Evolutionary conservation across 495 filamentous ascomycete species (phyloP).

Genomic region (Aspergillus carlsbadensis): DNA sequence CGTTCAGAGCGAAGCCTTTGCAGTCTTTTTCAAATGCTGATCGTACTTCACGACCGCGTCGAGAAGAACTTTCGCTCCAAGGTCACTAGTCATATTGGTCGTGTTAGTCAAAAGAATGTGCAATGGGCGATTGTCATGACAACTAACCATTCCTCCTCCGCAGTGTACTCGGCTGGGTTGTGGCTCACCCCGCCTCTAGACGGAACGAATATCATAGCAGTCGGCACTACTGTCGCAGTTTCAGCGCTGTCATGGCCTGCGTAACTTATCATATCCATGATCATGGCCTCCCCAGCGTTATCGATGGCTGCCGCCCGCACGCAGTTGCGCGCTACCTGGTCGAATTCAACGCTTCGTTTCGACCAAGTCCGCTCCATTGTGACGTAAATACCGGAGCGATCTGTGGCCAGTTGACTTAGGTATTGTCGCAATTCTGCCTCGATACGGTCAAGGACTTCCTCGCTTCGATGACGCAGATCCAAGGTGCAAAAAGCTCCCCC

Average conservation of each 20-base stretch:
- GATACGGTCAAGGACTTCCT: neutral
- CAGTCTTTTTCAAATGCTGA: neutral
- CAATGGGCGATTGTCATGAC: neutral
- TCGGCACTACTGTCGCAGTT: conserved; percentile 53
- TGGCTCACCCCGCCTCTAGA: conserved; percentile 61
- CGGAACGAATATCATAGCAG: conserved; percentile 65
- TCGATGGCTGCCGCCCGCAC: conserved; percentile 56
- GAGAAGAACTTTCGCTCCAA: conserved; percentile 36
- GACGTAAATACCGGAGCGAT: neutral
- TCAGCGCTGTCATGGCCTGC: conserved; percentile 63
- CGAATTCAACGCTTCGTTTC: neutral
- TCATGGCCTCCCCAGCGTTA: conserved; percentile 36
- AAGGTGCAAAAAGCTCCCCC: neutral
- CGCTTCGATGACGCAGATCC: neutral
- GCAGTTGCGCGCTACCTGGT: neutral
- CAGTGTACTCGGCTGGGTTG: conserved; percentile 59
- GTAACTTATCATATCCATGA: conserved; percentile 47
- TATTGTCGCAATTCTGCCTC: neutral
- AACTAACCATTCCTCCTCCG: conserved; percentile 53
- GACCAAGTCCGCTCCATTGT: neutral
- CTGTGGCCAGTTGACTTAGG: neutral
- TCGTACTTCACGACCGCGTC: conserved; percentile 39
- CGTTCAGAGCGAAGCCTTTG: too few species aligned
- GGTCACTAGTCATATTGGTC: conserved; percentile 30
- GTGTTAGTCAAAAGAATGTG: neutral